Percentiles rank a stretch among this genome's conserved stretches.
Evolutionary conservation across 2,329 filamentous ascomycete species (phyloP).

Genomic region (Fusarium clavum): DNA sequence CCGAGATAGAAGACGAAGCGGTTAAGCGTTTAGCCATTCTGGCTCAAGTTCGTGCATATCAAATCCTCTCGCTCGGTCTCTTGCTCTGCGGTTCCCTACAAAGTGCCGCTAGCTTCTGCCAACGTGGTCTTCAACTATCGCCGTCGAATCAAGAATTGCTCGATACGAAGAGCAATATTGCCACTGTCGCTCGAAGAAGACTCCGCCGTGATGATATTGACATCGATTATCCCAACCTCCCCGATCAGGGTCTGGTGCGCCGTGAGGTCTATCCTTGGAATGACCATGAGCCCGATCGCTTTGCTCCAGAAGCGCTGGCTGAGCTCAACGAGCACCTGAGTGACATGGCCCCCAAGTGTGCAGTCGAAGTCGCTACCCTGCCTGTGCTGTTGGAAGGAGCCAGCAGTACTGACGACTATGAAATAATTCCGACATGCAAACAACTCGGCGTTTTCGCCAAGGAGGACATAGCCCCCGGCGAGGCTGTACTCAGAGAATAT

Average conservation of each 20-base stretch:
- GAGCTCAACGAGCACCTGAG: constrained; percentile 78
- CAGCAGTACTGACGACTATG: constrained; percentile 61
- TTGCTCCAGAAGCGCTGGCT: constrained; percentile 74
- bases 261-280: constrained; percentile 80
- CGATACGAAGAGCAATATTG: constrained; percentile 65
- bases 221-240: constrained; percentile 63
- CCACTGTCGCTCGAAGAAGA: constrained; percentile 62
- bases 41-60: constrained; percentile 68
- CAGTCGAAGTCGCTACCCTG: constrained; percentile 79
- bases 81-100: constrained; percentile 75
- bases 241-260: constrained; percentile 77
- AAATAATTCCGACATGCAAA: constrained; percentile 69
- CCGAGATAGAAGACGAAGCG: constrained; percentile 50
- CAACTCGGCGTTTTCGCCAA: constrained; percentile 94
- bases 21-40: constrained; percentile 58
- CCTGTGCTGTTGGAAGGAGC: constrained; percentile 74
- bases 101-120: constrained; percentile 74
- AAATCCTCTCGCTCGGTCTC: constrained; percentile 68
- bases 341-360: constrained; percentile 81
- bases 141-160: constrained; percentile 67
- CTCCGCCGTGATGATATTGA: constrained; percentile 60
- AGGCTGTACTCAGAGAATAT: constrained; percentile 82
- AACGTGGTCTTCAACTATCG: constrained; percentile 67
- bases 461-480: constrained; percentile 80
- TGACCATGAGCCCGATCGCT: constrained; percentile 74